phyloP scores from a whole-genome alignment of 352 stramenopile species.

The Phytopythium chamaehyphon region DNA sequence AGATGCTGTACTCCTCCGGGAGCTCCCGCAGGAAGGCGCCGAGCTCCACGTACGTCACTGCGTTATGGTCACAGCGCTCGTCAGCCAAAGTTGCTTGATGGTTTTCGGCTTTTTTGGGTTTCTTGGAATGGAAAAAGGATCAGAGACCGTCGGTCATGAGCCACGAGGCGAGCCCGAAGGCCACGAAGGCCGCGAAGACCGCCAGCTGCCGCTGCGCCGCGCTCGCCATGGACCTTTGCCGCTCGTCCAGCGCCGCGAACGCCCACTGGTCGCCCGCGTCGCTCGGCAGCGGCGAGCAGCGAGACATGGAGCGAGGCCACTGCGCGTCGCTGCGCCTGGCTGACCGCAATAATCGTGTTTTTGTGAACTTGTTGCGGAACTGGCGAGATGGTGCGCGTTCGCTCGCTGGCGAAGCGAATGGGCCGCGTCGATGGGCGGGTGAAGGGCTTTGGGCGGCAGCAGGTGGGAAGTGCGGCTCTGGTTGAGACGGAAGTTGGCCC shows the following conservation, averaged over 20 bases:
- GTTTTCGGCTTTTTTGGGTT: no score
- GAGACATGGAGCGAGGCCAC: no score
- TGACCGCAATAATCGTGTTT: no score
- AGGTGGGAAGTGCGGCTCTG: no score
- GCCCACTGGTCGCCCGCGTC: neutral
- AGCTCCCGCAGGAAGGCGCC: constrained; percentile 50
- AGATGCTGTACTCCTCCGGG: constrained; percentile 62
- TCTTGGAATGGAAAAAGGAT: neutral
- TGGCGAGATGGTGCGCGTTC: no score
- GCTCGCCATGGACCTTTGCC: neutral
- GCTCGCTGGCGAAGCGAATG: no score
- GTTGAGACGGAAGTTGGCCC: no score
- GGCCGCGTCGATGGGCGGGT: no score
- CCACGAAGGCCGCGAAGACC: constrained; percentile 49
- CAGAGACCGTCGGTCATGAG: constrained; percentile 54
- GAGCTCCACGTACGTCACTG: constrained; percentile 55
- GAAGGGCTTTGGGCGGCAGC: no score
- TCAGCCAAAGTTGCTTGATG: no score
- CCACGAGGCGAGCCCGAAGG: constrained; percentile 58
- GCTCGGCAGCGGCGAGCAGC: neutral
- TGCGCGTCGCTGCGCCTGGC: no score
- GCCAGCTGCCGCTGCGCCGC: constrained; percentile 11
- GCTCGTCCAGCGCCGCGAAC: neutral
- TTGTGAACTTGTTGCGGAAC: no score
- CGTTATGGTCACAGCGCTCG: neutral